These are phyloP conservation scores for Aspergillus awamori DNA, from an alignment of 2,329 filamentous ascomycete species.

Conservation along the genomic window DNA sequence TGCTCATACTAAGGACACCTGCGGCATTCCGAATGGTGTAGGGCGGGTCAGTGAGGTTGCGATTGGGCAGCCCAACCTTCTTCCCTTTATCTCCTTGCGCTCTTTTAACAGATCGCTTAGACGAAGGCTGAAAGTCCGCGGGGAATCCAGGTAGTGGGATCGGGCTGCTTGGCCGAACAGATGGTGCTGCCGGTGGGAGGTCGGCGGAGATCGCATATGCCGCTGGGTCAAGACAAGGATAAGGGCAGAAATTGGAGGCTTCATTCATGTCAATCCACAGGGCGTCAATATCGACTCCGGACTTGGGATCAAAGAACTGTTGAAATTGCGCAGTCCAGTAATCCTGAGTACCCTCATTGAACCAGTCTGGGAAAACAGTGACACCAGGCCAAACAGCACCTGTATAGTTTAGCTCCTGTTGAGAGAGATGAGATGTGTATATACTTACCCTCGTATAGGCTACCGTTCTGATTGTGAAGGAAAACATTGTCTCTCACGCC, in stretches of 20 bases:
- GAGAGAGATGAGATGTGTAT: not conserved
- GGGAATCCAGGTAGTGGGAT: constrained; percentile 71
- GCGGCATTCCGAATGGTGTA: constrained; percentile 68
- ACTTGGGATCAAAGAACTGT: constrained; percentile 64
- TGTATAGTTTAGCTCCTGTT: constrained; percentile 15
- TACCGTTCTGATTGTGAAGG: constrained; percentile 57
- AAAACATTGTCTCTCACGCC: constrained; percentile 63
- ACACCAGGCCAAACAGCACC: constrained; percentile 79
- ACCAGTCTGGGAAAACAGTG: constrained; percentile 77
- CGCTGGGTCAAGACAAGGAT: constrained; percentile 57
- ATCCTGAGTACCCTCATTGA: constrained; percentile 62
- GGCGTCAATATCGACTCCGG: constrained; percentile 73
- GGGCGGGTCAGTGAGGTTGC: constrained; percentile 65
- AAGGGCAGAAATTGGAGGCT: constrained; percentile 56
- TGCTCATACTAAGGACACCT: constrained; percentile 56
- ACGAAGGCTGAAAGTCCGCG: constrained; percentile 64
- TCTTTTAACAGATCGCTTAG: constrained; percentile 17
- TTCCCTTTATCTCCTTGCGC: constrained; percentile 30
- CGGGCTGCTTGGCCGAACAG: constrained; percentile 62
- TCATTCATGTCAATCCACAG: constrained; percentile 77
- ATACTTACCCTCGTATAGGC: constrained; percentile 50
- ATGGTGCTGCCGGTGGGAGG: constrained; percentile 62
- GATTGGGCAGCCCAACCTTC: constrained; percentile 62
- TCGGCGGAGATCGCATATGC: constrained; percentile 52
- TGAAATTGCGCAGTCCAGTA: constrained; percentile 74